Percentiles rank a stretch among this genome's conserved stretches.
These are phyloP conservation scores for Solanum paucissectum DNA, from an alignment of 257 asterid genomes.

Conservation along the genomic window DNA sequence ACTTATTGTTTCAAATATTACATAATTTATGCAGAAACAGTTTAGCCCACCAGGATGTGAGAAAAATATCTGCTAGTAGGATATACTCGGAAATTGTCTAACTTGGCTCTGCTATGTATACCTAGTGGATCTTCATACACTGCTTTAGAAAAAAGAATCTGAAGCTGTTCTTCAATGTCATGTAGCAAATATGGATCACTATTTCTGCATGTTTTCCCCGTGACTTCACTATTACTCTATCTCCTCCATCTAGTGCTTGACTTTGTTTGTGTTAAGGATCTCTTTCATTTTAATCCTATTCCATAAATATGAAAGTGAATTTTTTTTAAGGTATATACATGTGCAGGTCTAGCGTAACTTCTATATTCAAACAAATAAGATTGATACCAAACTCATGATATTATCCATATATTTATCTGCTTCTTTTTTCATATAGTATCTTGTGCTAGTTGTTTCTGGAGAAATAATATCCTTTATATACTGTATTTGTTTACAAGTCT, in stretches of 20 bases:
- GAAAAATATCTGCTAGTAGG: neutral
- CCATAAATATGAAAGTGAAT: neutral
- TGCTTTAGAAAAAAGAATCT: neutral
- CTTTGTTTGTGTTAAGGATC: neutral
- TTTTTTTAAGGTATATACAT: neutral
- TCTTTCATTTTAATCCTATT: neutral
- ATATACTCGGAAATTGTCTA: neutral
- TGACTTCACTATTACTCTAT: neutral
- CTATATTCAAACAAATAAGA: neutral
- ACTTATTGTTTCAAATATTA: neutral
- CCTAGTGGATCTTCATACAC: neutral
- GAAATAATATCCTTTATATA: neutral
- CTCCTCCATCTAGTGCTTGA: neutral
- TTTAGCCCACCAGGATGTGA: neutral
- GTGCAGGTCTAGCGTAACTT: neutral
- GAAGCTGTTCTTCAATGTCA: neutral
- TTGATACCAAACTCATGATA: neutral
- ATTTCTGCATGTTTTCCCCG: neutral
- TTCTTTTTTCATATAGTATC: neutral
- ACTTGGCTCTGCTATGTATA: neutral
- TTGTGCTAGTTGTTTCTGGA: neutral
- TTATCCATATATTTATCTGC: neutral
- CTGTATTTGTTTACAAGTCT: neutral
- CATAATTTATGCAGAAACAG: neutral
- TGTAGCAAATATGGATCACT: neutral